Conservation (phyloP, 2,329 filamentous ascomycete species). For the Ophiostoma fasciatum region DNA sequence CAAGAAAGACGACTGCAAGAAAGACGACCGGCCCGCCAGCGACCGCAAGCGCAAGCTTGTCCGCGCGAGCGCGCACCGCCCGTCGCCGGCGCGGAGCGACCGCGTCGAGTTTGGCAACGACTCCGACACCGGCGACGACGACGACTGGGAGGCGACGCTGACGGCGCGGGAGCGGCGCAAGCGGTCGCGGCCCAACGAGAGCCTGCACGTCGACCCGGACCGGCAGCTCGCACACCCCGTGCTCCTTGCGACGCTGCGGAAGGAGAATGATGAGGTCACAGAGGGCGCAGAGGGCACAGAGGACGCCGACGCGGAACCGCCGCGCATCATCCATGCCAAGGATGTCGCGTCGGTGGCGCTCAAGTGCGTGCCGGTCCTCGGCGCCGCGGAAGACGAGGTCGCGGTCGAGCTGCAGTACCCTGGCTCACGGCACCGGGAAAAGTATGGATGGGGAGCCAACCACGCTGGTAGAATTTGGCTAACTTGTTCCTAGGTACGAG, state of each 20-base stretch:
- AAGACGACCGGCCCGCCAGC: neutral
- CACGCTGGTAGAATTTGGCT: neutral
- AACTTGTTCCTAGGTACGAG: conserved; percentile 45
- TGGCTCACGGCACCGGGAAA: conserved; percentile 29
- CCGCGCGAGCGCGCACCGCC: conserved; percentile 15
- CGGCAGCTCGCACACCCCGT: conserved; percentile 30
- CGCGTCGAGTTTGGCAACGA: conserved; percentile 34
- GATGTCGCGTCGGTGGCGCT: conserved; percentile 37
- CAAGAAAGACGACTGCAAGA: conserved; percentile 18
- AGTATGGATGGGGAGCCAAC: conserved; percentile 11
- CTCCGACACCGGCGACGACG: conserved; percentile 31
- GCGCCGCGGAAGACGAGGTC: conserved; percentile 36
- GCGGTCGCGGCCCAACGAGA: conserved; percentile 11
- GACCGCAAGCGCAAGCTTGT: conserved; percentile 34
- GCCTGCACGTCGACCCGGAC: conserved; percentile 17
- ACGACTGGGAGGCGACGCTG: conserved; percentile 31
- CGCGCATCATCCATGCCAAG: conserved; percentile 42
- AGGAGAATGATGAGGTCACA: neutral
- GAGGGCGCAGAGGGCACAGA: conserved; percentile 15
- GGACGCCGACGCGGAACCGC: conserved; percentile 24
- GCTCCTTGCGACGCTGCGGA: conserved; percentile 18
- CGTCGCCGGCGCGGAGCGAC: conserved; percentile 33
- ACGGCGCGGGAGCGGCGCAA: conserved; percentile 34
- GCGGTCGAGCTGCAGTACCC: conserved; percentile 71
- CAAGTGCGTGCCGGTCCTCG: conserved; percentile 35